Evolutionary conservation across 345 rosid genomes (phyloP).

Genomic region (Noccaea caerulescens): DNA sequence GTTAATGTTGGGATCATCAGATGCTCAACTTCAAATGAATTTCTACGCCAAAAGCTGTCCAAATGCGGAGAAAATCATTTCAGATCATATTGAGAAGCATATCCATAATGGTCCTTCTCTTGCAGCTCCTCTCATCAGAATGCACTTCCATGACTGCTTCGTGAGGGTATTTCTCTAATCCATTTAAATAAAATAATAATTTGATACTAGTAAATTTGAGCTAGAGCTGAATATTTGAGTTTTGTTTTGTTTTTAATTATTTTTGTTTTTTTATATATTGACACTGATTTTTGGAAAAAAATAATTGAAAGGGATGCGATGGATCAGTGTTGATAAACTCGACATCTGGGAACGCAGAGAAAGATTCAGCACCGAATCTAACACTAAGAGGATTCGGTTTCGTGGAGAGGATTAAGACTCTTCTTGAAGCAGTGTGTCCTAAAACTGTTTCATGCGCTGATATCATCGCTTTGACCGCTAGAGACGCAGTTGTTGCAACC

Average conservation of each 20-base stretch:
- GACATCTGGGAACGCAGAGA: slow-evolving; percentile 67
- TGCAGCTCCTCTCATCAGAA: slow-evolving; percentile 77
- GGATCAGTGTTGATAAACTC: slow-evolving; percentile 80
- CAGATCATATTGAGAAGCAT: slow-evolving; percentile 55
- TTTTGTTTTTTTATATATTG: not conserved
- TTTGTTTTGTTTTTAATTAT: not conserved
- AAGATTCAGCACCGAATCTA: slow-evolving; percentile 61
- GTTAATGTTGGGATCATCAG: slow-evolving; percentile 39
- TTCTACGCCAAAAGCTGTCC: slow-evolving; percentile 78
- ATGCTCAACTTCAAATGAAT: slow-evolving; percentile 63
- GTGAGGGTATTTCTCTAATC: slow-evolving; percentile 56
- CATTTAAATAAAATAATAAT: not conserved
- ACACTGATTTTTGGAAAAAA: not conserved
- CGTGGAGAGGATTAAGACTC: slow-evolving; percentile 67
- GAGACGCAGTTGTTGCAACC: slow-evolving; percentile 69
- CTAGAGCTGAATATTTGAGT: not conserved
- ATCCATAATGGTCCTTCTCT: slow-evolving; percentile 73
- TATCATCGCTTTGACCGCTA: slow-evolving; percentile 61
- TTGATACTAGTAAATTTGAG: slow-evolving; percentile 13
- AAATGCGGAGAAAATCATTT: slow-evolving; percentile 69
- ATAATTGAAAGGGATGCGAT: slow-evolving; percentile 75
- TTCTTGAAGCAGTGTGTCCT: slow-evolving; percentile 72
- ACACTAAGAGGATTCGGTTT: slow-evolving; percentile 74
- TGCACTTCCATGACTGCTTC: slow-evolving; percentile 93
- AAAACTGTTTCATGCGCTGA: slow-evolving; percentile 87